Percentiles rank a stretch among this genome's conserved stretches.
Conservation (phyloP, 2,329 filamentous ascomycete species). For the Penicillium oxalicum region DNA sequence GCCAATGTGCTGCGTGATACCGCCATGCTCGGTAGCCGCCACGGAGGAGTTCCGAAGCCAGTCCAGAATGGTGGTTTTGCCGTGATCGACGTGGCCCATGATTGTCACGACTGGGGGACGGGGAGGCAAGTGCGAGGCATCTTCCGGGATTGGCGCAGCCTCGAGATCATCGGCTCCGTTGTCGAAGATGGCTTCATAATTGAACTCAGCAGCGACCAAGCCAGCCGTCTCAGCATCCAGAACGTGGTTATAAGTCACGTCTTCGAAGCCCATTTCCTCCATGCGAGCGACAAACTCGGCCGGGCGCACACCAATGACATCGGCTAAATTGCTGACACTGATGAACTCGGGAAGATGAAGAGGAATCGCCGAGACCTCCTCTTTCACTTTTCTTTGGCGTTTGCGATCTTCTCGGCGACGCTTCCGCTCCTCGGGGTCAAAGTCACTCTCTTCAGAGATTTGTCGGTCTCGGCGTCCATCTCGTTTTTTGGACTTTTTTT, state of each 20-base stretch:
- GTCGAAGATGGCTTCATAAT: slow-evolving; percentile 77
- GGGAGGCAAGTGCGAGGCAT: slow-evolving; percentile 60
- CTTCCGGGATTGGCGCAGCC: slow-evolving; percentile 62
- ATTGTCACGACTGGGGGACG: slow-evolving; percentile 95
- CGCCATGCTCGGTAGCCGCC: slow-evolving; percentile 84
- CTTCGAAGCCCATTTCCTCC: slow-evolving; percentile 82
- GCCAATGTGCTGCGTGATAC: slow-evolving; percentile 97
- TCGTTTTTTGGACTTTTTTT: slow-evolving; percentile 20
- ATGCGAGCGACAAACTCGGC: slow-evolving; percentile 69
- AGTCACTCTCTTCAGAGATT: slow-evolving; percentile 29
- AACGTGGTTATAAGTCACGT: slow-evolving; percentile 73
- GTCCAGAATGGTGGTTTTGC: slow-evolving; percentile 93
- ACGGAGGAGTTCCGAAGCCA: slow-evolving; percentile 90
- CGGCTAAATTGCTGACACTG: slow-evolving; percentile 74
- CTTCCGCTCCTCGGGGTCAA: slow-evolving; percentile 34
- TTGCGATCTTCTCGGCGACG: slow-evolving; percentile 28
- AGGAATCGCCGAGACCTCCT: slow-evolving; percentile 44
- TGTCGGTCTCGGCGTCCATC: slow-evolving; percentile 20
- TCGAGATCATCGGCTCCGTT: slow-evolving; percentile 62
- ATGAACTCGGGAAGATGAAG: slow-evolving; percentile 88
- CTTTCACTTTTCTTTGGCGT: slow-evolving; percentile 38
- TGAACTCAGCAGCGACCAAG: slow-evolving; percentile 85
- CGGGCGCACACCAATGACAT: slow-evolving; percentile 64
- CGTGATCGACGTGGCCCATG: slow-evolving; percentile 98
- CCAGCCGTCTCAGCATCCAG: slow-evolving; percentile 87